Conservation (phyloP, 805 yeast species). For the Blastobotrys terrestris region DNA sequence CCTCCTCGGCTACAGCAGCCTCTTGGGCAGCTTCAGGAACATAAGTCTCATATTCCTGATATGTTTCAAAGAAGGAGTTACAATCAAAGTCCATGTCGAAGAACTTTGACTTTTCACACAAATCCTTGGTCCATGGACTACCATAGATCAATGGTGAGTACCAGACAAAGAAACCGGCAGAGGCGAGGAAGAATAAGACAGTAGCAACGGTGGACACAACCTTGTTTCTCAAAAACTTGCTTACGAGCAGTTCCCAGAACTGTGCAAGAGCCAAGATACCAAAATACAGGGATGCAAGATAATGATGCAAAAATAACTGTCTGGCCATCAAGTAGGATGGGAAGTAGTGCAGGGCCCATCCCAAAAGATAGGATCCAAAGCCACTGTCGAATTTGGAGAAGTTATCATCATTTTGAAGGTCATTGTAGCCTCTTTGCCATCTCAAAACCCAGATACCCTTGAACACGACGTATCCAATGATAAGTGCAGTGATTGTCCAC, state of each 20-base stretch:
- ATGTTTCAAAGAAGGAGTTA: slow-evolving; percentile 38
- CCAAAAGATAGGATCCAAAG: slow-evolving; percentile 43
- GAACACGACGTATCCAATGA: slow-evolving; percentile 25
- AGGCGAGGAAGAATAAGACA: slow-evolving; percentile 42
- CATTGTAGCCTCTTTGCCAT: slow-evolving; percentile 36
- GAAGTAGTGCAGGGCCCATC: slow-evolving; percentile 51
- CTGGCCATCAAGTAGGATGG: slow-evolving; percentile 81
- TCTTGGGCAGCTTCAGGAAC: slow-evolving; percentile 8
- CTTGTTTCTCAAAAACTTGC: slow-evolving; percentile 34
- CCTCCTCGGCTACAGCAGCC: slow-evolving; percentile 11
- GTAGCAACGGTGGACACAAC: slow-evolving; percentile 41
- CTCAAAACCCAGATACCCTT: slow-evolving; percentile 27
- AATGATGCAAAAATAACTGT: slow-evolving; percentile 90
- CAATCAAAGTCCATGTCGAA: slow-evolving; percentile 89
- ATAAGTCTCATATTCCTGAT: slow-evolving; percentile 24
- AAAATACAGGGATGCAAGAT: slow-evolving; percentile 87
- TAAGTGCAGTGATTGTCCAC: slow-evolving; percentile 37
- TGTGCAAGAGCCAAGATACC: slow-evolving; percentile 75
- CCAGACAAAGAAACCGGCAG: slow-evolving; percentile 49
- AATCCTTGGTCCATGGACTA: slow-evolving; percentile 63
- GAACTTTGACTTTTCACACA: slow-evolving; percentile 59
- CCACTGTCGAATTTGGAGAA: slow-evolving; percentile 29
- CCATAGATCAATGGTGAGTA: slow-evolving; percentile 77
- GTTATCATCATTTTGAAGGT: slow-evolving; percentile 25
- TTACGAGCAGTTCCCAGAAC: slow-evolving; percentile 31